Base-by-base conservation (phyloP, 1,284 basidiomycete species). In the Cutaneotrichosporon spelunceum region DNA sequence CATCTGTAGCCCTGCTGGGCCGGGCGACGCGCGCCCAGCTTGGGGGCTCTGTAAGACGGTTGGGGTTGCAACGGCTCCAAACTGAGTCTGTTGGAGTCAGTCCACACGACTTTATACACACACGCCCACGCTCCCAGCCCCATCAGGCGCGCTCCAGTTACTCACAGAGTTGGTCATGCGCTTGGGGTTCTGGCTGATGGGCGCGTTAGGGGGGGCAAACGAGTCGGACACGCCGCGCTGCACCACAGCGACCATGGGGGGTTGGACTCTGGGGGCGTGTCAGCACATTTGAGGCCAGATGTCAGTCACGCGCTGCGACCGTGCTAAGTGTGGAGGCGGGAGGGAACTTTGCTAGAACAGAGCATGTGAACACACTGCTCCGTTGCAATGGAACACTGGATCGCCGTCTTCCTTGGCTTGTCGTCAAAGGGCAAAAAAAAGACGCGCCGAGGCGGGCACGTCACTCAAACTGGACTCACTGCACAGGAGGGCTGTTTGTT, bases 141-240 rank as follows among this genome's bases (percentile, higher is more conserved):
- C 16, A 13, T 5, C n/a, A n/a, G n/a, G 26, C 45, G 24, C 23
- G 23, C 5, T 11, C 23, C 23, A 26, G 23, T 7, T 30, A 50
- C 57, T 34, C 19, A 62, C 63, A 14, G 47, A 53, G 49, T 33
- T 56, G 19, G 65, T 66, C 59, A 61, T 61, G 27, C 65, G 56
- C 23, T 60, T 54, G 9, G 53, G 48, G 50, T 59, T 59, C 39
- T 42, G 39, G 57, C 29, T 59, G 19, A 50, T 44, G 23, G 54
- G 48, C 8, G 58, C 42, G 52, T 23, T 26, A 11, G 57, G 47
- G 19, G 34, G 30, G 5, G 30, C 52, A 54, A 56, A 64, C 44
- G 63, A 58, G 53, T 56, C 63, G 7, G 66, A 58, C 10, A 62
- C 63, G 34, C 62, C 61, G 24, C 63, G 63, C 30, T 60, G 58